Base-by-base conservation (phyloP, 345 rosid genomes). In the Abelmoschus esculentus region DNA sequence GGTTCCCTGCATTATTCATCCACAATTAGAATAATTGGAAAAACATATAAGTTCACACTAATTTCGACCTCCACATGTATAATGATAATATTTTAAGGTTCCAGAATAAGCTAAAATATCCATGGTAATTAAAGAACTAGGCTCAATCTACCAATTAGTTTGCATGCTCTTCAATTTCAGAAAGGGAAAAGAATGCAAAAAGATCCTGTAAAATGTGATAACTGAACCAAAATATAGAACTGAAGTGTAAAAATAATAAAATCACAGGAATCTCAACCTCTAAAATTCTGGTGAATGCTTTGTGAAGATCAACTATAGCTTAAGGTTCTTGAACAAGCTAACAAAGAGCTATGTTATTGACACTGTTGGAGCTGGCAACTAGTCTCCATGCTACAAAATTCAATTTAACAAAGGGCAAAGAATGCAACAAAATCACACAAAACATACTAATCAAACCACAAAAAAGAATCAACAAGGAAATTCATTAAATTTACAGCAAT, bases 1-100 rank as follows among this genome's bases (percentile, higher is more conserved):
- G 84, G 70, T 84, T 76, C 71, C 90, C 97, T 92, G 86, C 76
- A 80, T 66, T 34, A 42, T 22, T 49, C 38, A 17, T 55, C 64
- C 69, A 68, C 22, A 6, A 55, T 5, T 15, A 31, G 42, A 68
- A 42, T 28, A 54, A 18, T 70, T 2, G 38, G 67, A 67, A 70
- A 40, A 22, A n/a, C 5, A n/a, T 70, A 15, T 14, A 57, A 14
- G 28, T 64, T 10, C 67, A 52, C 72, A 67, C 44, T 60, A 59
- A 56, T 18, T 46, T 57, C 19, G 26, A 57, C 26, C 40, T 7
- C 36, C 29, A 63, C 52, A 44, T 65, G 69, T 7, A 8, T 22
- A 18, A 63, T 6, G 2, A 38, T 36, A 10, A 18, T 18, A 40
- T 40, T 40, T 38, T 40, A 40, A 40, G 44, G 44, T 40, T 40